These are phyloP conservation scores for Scleroderma bovista DNA, from an alignment of 768 basidiomycete species.

Conservation along the genomic window DNA sequence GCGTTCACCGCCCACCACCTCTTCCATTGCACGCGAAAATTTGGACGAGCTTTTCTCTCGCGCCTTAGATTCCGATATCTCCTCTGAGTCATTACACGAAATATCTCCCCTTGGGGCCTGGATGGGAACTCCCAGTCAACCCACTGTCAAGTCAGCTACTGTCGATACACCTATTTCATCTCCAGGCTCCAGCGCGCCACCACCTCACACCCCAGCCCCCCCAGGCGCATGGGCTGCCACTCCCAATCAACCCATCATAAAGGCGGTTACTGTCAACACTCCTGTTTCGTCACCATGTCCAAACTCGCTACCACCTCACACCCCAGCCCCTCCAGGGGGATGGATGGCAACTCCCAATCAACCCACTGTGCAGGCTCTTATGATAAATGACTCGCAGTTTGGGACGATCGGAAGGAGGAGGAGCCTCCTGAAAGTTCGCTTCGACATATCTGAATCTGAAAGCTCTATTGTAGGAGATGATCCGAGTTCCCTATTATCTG, in stretches of 20 bases:
- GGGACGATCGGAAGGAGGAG: slow-evolving; percentile 39
- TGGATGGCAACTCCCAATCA: slow-evolving; percentile 56
- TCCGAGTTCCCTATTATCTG: slow-evolving; percentile 21
- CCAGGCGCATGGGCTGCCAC: slow-evolving; percentile 67
- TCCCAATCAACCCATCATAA: slow-evolving; percentile 11
- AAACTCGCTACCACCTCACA: slow-evolving; percentile 42
- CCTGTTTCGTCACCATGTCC: slow-evolving; percentile 50
- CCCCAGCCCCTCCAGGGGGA: slow-evolving; percentile 65
- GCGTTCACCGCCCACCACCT: slow-evolving; percentile 28
- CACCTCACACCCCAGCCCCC: slow-evolving; percentile 56
- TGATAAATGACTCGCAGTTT: slow-evolving; percentile 23
- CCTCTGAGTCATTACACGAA: no score
- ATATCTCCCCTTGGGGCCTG: slow-evolving; percentile 38
- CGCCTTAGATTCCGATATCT: slow-evolving; percentile 19
- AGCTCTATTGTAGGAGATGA: slow-evolving; percentile 23
- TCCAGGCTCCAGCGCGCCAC: slow-evolving; percentile 42
- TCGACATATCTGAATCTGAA: slow-evolving; percentile 44
- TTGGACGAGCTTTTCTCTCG: slow-evolving; percentile 20
- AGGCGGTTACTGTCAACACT: slow-evolving; percentile 9
- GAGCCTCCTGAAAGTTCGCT: slow-evolving; percentile 67
- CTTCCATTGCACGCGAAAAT: slow-evolving; percentile 11
- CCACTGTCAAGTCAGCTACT: no score
- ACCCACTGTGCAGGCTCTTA: slow-evolving; percentile 13
- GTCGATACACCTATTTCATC: slow-evolving; percentile 39
- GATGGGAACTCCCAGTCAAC: slow-evolving; percentile 7